These are phyloP conservation scores for Poa annua DNA, from an alignment of 176 grass and related monocot genomes.

Conservation along the genomic window DNA sequence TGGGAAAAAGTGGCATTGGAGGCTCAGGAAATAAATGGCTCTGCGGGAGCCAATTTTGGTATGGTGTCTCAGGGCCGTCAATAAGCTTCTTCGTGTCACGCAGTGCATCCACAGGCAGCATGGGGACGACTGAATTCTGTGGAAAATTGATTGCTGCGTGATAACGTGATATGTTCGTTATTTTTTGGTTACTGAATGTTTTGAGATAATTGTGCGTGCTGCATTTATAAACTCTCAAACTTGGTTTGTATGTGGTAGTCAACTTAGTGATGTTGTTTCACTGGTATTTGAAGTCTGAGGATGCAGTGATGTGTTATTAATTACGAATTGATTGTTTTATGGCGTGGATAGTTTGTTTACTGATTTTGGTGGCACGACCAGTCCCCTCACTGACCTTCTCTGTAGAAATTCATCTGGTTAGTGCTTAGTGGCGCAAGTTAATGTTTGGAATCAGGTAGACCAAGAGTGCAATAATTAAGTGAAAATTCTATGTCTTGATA, in stretches of 20 bases:
- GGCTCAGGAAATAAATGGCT: not conserved
- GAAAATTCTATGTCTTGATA: not conserved
- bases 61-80: not conserved
- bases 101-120: not conserved
- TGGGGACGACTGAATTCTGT: not conserved
- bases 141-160: slow-evolving; percentile 2
- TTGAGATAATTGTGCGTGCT: not conserved
- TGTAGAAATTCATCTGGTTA: not conserved
- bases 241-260: not conserved
- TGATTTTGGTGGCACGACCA: not conserved
- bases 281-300: not conserved
- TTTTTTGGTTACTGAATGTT: slow-evolving; percentile 1
- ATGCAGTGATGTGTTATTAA: not conserved
- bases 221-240: not conserved
- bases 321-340: not conserved
- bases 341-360: not conserved
- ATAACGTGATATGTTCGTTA: not conserved
- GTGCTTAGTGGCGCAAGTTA: not conserved
- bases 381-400: not conserved
- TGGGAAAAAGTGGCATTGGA: not conserved
- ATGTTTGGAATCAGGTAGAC: not conserved
- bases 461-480: slow-evolving; percentile 13
- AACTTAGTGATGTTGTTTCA: not conserved
- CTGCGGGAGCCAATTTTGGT: not conserved
- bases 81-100: not conserved